phyloP scores from a whole-genome alignment of 192 early-diverging fungal genomes.

The Linnemannia exigua region DNA sequence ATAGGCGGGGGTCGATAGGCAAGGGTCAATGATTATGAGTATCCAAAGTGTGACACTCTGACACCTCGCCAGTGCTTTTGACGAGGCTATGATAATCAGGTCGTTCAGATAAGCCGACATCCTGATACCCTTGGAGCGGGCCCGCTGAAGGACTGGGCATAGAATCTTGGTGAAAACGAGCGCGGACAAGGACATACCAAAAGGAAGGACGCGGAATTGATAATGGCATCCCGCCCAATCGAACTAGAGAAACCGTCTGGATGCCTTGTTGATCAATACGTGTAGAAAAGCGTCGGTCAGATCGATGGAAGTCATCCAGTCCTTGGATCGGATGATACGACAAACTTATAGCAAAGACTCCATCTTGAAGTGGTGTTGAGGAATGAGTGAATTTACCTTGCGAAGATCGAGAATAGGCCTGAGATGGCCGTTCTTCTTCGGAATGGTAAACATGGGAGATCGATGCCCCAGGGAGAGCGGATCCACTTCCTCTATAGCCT shows the following conservation, averaged over 20 bases:
- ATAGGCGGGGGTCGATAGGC: no score
- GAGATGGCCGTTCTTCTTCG: not conserved
- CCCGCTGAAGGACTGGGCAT: slow-evolving; percentile 31
- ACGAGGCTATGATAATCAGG: slow-evolving; percentile 17
- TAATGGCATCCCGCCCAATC: slow-evolving; percentile 26
- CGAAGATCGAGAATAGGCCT: slow-evolving; percentile 20
- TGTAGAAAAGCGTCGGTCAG: slow-evolving; percentile 50
- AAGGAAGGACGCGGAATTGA: slow-evolving; percentile 47
- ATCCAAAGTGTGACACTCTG: no score
- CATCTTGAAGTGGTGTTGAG: slow-evolving; percentile 28
- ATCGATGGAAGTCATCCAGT: slow-evolving; percentile 55
- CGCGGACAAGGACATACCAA: slow-evolving; percentile 50
- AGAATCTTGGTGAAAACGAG: slow-evolving; percentile 52
- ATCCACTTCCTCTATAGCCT: not conserved
- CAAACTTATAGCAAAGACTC: slow-evolving; percentile 18
- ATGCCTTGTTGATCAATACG: slow-evolving; percentile 28
- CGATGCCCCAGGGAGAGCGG: not conserved
- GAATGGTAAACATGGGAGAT: not conserved
- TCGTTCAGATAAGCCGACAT: slow-evolving; percentile 41
- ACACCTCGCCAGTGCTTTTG: not conserved
- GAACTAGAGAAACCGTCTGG: slow-evolving; percentile 40
- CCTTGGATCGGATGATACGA: slow-evolving; percentile 4
- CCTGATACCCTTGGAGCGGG: slow-evolving; percentile 16
- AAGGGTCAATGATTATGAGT: no score
- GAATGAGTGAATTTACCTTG: slow-evolving; percentile 28